Percentiles rank a stretch among this genome's conserved stretches.
These are phyloP conservation scores for Populus hybrid DNA, from an alignment of 441 rosid species.

Conservation along the genomic window DNA sequence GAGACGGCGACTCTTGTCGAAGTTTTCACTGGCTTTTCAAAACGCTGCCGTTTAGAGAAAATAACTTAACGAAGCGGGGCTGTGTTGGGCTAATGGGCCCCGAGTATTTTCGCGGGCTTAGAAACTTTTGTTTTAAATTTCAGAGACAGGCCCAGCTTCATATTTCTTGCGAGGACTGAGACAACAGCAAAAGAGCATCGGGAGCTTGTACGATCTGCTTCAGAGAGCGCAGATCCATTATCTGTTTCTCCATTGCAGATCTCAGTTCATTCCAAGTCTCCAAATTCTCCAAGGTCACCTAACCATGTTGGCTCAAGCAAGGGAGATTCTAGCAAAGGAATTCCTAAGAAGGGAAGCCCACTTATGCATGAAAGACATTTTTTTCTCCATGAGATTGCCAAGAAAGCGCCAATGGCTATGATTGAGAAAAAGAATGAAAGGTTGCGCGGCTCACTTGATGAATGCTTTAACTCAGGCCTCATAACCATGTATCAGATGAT, in stretches of 20 bases:
- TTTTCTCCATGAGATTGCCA: slow-evolving; percentile 81
- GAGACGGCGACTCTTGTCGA: not conserved
- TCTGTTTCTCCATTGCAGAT: not conserved
- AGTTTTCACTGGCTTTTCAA: not conserved
- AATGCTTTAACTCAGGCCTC: slow-evolving; percentile 64
- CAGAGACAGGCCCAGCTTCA: not conserved
- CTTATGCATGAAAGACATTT: slow-evolving; percentile 20
- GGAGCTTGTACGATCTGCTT: not conserved
- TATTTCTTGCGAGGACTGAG: not conserved
- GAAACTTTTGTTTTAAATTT: not conserved
- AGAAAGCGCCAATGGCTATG: slow-evolving; percentile 57
- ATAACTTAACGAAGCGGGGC: not conserved
- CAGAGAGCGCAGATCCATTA: not conserved
- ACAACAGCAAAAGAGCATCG: not conserved
- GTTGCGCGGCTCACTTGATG: slow-evolving; percentile 51
- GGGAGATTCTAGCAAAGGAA: not conserved
- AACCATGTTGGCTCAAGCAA: not conserved
- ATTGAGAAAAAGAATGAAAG: slow-evolving; percentile 67
- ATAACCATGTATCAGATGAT: slow-evolving; percentile 72
- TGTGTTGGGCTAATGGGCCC: not conserved
- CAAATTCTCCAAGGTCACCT: not conserved
- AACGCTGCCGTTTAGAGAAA: not conserved
- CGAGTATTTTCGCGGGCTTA: not conserved
- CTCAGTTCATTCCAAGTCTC: not conserved
- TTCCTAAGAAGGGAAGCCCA: not conserved